Evolutionary conservation across 192 early-diverging fungal species (phyloP), one percentile per base, ranked within the genome.

Genomic region (Thamnidium elegans): DNA sequence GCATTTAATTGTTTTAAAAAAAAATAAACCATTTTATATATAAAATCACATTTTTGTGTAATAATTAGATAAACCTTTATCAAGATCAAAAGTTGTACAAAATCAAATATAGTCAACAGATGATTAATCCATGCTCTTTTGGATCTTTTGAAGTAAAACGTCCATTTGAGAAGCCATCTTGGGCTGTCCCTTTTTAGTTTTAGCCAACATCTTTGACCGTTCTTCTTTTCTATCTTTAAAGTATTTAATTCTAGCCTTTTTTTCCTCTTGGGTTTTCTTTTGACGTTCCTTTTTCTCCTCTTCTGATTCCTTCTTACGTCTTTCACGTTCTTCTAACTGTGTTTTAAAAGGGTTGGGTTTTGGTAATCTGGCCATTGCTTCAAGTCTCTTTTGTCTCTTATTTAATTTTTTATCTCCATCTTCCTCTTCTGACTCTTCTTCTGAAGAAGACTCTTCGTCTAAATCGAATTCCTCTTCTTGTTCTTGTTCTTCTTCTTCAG

Each of bases 281-380:
- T 64, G 44, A 3, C 46, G 54, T 9, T 63, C 65, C 31, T 63
- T 52, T 14, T 48, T 53, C 44, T 26, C 47, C 20, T 69, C 67
- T 8, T 69, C 53, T 11, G 45, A n/a, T 43, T 58, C 52, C 20
- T 50, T 47, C 30, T 69, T 62, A 21, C 47, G 46, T 36, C 17
- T 65, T 32, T 64, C 55, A 10, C 48, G 44, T 39, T 58, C 61
- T 45, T 58, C 56, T 9, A 71, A 11, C 5, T 74, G 67, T 15
- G 47, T 7, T 47, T 65, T 67, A 45, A 71, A 76, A 8, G 74
- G 74, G 11, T 76, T 76, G 14, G 74, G 74, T 34, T 71, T 73
- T 20, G 23, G 31, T 19, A 26, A 50, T 5, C 9, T 47, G 1
- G 34, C 20, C 50, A 43, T 42, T 6, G 36, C 36, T 50, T 43